phyloP scores from a whole-genome alignment of 192 early-diverging fungal species.

The Coemansia sp. region DNA sequence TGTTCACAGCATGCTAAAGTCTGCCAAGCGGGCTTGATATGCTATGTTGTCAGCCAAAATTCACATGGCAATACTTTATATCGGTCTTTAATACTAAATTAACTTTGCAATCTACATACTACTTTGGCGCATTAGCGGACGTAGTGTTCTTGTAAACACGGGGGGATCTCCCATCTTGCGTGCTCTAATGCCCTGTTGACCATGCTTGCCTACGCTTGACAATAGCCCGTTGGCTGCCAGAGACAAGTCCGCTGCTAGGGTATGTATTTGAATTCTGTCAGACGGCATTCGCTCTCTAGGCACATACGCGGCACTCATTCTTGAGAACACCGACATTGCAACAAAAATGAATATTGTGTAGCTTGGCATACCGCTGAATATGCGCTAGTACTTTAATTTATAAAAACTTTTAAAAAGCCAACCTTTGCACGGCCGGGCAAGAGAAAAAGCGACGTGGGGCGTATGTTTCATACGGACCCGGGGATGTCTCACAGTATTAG shows the following conservation, averaged over 20 bases:
- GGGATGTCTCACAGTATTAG: no score
- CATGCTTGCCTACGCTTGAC: neutral
- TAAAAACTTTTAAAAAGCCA: no score
- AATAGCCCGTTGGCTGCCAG: neutral
- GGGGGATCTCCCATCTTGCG: constrained; percentile 20
- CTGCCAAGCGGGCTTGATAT: neutral
- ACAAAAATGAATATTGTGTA: neutral
- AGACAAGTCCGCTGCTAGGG: neutral
- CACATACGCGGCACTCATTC: neutral
- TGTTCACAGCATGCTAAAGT: neutral
- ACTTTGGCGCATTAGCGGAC: constrained; percentile 6
- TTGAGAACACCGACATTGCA: neutral
- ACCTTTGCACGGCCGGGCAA: no score
- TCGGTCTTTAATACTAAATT: neutral
- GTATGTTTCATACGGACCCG: no score
- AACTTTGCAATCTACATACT: neutral
- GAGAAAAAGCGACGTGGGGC: no score
- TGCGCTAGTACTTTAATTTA: no score
- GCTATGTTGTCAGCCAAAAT: neutral
- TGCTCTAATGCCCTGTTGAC: neutral
- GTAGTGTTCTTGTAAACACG: constrained; percentile 6
- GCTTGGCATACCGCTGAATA: neutral
- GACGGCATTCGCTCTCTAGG: neutral
- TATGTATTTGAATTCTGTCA: constrained; percentile 8
- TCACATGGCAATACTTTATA: neutral